Percentiles rank a stretch among this genome's conserved stretches.
Evolutionary conservation across 2,329 filamentous ascomycete genomes (phyloP).

Genomic region (Colletotrichum sp.): DNA sequence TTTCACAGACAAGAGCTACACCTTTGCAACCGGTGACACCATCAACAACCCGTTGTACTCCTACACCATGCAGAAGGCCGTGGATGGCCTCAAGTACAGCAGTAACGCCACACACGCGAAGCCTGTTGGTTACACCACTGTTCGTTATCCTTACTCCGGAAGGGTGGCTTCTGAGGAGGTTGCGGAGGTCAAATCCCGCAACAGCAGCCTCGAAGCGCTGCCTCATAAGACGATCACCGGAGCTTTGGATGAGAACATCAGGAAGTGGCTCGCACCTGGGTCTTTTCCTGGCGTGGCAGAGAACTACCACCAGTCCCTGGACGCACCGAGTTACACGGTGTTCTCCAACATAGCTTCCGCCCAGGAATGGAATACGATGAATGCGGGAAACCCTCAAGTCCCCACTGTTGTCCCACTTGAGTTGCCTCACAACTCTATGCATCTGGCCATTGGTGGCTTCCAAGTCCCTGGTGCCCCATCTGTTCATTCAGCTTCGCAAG

Average conservation of each 20-base stretch:
- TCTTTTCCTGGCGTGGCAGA: not conserved
- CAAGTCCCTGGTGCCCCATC: not conserved
- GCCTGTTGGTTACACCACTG: conserved; percentile 24
- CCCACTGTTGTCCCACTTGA: conserved; percentile 27
- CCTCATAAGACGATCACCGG: not conserved
- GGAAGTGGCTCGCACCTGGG: not conserved
- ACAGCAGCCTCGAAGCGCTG: not conserved
- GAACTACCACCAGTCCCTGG: conserved; percentile 26
- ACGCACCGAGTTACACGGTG: conserved; percentile 36
- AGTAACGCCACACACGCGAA: conserved; percentile 22
- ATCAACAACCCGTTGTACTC: conserved; percentile 27
- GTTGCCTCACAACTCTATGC: conserved; percentile 30
- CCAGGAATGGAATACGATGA: conserved; percentile 14
- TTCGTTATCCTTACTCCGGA: conserved; percentile 29
- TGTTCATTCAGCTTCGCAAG: conserved; percentile 28
- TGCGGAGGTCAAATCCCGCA: conserved; percentile 2
- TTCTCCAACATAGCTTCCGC: conserved; percentile 35
- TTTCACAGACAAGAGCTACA: not conserved
- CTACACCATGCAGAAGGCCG: conserved; percentile 25
- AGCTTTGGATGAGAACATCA: not conserved
- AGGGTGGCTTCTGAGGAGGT: conserved; percentile 1
- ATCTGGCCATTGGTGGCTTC: conserved; percentile 32
- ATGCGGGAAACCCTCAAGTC: conserved; percentile 2
- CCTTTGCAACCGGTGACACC: not conserved
- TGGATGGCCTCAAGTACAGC: not conserved